Evolutionary conservation across 2,329 filamentous ascomycete species (phyloP).

Genomic region (Fusarium vanettenii): DNA sequence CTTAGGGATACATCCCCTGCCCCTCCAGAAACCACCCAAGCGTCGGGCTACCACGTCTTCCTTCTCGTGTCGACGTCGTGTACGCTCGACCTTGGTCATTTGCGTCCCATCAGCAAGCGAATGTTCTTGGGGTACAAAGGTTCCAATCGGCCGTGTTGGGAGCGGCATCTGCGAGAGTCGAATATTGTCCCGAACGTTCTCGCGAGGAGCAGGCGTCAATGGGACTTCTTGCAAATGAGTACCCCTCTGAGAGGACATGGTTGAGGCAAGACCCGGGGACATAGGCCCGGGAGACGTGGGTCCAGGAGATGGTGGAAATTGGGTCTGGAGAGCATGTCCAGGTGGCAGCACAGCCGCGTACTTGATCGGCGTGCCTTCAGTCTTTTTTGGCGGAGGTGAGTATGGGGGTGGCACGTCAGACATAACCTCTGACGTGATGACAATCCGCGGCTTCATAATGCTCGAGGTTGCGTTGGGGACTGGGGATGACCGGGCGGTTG

Average conservation of each 20-base stretch:
- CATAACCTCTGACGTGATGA: conserved; percentile 52
- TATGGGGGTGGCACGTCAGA: conserved; percentile 66
- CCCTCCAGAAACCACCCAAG: conserved; percentile 72
- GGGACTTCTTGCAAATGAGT: conserved; percentile 71
- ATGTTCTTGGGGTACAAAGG: conserved; percentile 59
- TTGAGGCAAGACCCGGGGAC: conserved; percentile 70
- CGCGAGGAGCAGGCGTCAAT: conserved; percentile 55
- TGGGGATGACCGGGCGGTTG: conserved; percentile 32
- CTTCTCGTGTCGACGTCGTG: conserved; percentile 70
- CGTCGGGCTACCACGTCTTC: conserved; percentile 71
- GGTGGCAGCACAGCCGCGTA: conserved; percentile 71
- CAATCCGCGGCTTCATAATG: conserved; percentile 53
- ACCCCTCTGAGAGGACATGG: conserved; percentile 71
- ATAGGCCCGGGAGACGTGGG: conserved; percentile 70
- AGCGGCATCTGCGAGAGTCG: conserved; percentile 45
- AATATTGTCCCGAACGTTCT: conserved; percentile 19
- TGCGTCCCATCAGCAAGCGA: conserved; percentile 54
- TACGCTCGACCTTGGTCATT: conserved; percentile 60
- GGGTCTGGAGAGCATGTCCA: conserved; percentile 57
- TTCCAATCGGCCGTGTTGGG: conserved; percentile 58
- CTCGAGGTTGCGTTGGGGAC: conserved; percentile 22
- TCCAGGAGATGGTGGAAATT: conserved; percentile 68
- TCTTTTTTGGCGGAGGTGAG: conserved; percentile 57
- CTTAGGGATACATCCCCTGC: conserved; percentile 70
- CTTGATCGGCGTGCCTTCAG: conserved; percentile 53